A percentile compares a stretch with the other conserved stretches of the same genome.
phyloP scores from a whole-genome alignment of 2,329 filamentous ascomycete genomes.

The Amauroascus verrucosus region DNA sequence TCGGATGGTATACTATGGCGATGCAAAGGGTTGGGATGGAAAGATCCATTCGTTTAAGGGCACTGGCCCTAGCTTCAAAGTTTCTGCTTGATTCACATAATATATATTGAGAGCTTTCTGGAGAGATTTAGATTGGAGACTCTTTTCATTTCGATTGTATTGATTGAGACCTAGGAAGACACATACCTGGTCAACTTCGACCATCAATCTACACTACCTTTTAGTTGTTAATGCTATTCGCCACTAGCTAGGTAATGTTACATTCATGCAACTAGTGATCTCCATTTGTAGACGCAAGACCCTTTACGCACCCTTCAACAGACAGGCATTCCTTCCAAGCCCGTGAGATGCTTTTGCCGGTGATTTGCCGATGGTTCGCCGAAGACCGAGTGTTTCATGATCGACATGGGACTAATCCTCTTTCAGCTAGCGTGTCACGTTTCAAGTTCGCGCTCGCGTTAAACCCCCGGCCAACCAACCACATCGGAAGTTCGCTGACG shows the following conservation, averaged over 20 bases:
- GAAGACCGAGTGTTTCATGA: neutral
- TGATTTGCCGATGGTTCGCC: too few species aligned
- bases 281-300: too few species aligned
- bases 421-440: neutral
- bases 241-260: neutral
- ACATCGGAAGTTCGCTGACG: neutral
- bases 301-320: too few species aligned
- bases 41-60: conserved; percentile 60
- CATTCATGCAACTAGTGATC: too few species aligned
- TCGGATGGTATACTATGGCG: conserved; percentile 72
- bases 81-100: conserved; percentile 16
- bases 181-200: neutral
- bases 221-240: neutral
- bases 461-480: neutral
- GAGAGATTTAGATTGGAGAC: neutral
- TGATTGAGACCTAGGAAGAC: neutral
- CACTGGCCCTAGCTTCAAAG: conserved; percentile 42
- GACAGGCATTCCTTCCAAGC: too few species aligned
- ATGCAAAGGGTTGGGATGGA: conserved; percentile 58
- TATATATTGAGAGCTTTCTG: neutral
- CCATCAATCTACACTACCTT: neutral
- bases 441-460: neutral
- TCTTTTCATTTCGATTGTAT: neutral
- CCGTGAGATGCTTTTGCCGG: too few species aligned
- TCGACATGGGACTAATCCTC: neutral